A percentile compares a stretch with the other conserved stretches of the same genome.
Evolutionary conservation across 139 green algal genomes (phyloP).

Genomic region (Zygnema circumcarinatum): DNA sequence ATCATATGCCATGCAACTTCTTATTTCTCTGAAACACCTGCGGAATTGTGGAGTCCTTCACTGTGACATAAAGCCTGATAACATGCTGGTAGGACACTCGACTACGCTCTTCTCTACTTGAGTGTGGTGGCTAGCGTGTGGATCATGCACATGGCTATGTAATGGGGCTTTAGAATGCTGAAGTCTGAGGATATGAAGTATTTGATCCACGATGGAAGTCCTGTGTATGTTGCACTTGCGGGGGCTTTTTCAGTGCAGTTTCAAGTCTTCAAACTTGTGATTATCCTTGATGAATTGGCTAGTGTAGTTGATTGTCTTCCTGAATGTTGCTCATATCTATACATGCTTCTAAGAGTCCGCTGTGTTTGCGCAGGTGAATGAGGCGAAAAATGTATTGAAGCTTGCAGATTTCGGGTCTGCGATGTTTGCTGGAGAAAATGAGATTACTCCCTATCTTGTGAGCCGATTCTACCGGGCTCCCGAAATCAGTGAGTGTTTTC

Average conservation of each 20-base stretch:
- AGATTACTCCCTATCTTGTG: constrained; percentile 96
- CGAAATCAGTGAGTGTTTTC: constrained; percentile 78
- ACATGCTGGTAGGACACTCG: constrained; percentile 89
- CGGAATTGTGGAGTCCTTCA: constrained; percentile 88
- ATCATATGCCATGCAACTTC: constrained; percentile 89
- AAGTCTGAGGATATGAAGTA: background rate
- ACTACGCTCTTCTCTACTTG: background rate
- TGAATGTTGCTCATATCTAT: background rate
- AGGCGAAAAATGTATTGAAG: constrained; percentile 78
- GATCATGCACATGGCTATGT: constrained; percentile 2
- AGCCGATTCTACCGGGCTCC: constrained; percentile 95
- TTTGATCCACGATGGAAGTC: too few species aligned
- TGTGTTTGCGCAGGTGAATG: constrained; percentile 73
- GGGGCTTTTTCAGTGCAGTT: background rate
- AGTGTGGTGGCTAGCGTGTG: constrained; percentile 1
- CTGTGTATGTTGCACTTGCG: constrained; percentile 1
- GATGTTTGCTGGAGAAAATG: constrained; percentile 93
- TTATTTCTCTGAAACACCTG: constrained; percentile 91
- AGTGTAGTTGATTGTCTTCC: background rate
- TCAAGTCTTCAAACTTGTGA: background rate
- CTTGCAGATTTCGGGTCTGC: constrained; percentile 94
- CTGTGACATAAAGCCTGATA: constrained; percentile 99
- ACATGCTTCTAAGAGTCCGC: background rate
- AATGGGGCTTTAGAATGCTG: background rate
- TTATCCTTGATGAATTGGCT: constrained; percentile 7